A percentile compares a stretch with the other conserved stretches of the same genome.
Evolutionary conservation across 257 asterid species (phyloP).

Genomic region (Nicotiana tabacum): DNA sequence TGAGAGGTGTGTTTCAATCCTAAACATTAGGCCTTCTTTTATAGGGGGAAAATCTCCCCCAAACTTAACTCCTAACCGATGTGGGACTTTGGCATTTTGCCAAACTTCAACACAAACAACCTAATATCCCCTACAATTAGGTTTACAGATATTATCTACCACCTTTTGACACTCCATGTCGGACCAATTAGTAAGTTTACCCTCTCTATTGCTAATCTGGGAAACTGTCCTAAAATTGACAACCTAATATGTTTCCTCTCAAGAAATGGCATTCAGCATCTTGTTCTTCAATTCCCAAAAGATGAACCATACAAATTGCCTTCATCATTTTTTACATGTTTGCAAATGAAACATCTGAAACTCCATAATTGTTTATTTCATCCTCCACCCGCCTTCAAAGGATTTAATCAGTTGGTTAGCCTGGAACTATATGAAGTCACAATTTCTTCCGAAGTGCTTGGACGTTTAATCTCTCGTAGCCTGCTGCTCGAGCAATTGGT

Average conservation of each 20-base stretch:
- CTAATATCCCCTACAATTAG: not conserved
- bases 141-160: not conserved
- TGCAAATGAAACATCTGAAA: not conserved
- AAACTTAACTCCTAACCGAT: too few relatives aligned
- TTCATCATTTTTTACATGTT: slow-evolving; percentile 1
- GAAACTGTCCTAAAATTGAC: not conserved
- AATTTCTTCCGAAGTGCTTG: not conserved
- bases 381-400: slow-evolving; percentile 7
- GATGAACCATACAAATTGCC: not conserved
- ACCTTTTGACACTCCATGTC: not conserved
- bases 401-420: not conserved
- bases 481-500: not conserved
- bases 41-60: too few relatives aligned
- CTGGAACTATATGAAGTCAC: not conserved
- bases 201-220: slow-evolving; percentile 4
- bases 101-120: not conserved
- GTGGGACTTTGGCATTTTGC: too few relatives aligned
- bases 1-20: too few relatives aligned
- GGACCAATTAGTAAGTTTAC: slow-evolving; percentile 3
- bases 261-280: not conserved
- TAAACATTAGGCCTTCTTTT: too few relatives aligned
- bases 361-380: not conserved
- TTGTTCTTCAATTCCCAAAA: not conserved
- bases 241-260: not conserved
- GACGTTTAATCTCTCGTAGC: not conserved